Conservation (phyloP, 202 grass and related monocot species). For the Zoysia matrella region DNA sequence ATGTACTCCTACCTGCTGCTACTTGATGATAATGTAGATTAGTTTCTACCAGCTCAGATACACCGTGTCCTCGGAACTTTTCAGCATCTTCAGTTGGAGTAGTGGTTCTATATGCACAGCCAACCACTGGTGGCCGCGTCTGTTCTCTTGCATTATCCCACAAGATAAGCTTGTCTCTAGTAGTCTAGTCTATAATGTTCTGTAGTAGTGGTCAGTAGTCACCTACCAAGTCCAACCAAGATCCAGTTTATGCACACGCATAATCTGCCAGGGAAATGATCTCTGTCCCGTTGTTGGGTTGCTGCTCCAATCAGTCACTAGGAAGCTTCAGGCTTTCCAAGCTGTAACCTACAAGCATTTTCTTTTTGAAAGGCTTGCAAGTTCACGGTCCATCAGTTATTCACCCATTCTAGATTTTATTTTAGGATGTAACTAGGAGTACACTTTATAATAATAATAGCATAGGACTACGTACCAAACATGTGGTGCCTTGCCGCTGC, state of each 20-base stretch:
- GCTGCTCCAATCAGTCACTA: neutral
- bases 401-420: neutral
- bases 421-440: neutral
- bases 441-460: neutral
- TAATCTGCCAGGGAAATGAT: neutral
- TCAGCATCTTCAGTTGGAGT: neutral
- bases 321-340: slow-evolving; percentile 1
- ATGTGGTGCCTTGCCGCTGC: slow-evolving; percentile 21
- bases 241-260: neutral
- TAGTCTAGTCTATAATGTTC: neutral
- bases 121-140: neutral
- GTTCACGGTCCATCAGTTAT: neutral
- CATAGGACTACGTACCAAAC: neutral
- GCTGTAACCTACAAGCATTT: too few species aligned
- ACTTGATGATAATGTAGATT: too few species aligned
- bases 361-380: too few species aligned
- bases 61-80: neutral
- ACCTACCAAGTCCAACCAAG: slow-evolving; percentile 41
- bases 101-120: neutral
- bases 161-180: slow-evolving; percentile 28
- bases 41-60: too few species aligned
- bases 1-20: too few species aligned
- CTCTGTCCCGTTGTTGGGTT: neutral
- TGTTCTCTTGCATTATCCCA: slow-evolving; percentile 12
- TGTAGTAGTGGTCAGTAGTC: neutral